Evolutionary conservation across 2,329 filamentous ascomycete species (phyloP).

Genomic region (Fonsecaea pedrosoi): DNA sequence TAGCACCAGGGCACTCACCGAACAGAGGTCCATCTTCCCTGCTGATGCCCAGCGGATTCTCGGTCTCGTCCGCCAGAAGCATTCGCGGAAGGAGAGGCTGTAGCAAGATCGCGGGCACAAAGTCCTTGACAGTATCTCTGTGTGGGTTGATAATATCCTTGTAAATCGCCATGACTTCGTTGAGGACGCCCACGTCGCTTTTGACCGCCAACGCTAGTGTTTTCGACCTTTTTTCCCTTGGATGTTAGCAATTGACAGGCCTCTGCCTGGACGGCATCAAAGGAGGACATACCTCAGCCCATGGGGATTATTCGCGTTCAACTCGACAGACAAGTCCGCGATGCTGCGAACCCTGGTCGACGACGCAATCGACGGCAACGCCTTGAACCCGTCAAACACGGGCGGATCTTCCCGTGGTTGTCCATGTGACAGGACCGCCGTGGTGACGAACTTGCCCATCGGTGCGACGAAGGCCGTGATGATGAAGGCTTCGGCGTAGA

Average conservation of each 20-base stretch:
- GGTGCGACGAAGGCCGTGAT: not conserved
- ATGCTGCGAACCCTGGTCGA: not conserved
- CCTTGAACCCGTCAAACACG: not conserved
- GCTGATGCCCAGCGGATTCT: not conserved
- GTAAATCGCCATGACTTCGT: not conserved
- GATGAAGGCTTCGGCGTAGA: conserved; percentile 3
- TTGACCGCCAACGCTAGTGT: not conserved
- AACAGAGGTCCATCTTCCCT: not conserved
- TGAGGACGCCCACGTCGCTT: not conserved
- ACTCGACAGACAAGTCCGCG: not conserved
- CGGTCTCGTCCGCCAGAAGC: not conserved
- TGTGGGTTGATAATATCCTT: not conserved
- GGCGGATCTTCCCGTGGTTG: not conserved
- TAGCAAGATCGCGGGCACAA: not conserved
- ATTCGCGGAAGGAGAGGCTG: conserved; percentile 1
- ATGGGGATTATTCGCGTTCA: conserved; percentile 4
- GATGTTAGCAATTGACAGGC: not conserved
- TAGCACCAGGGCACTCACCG: not conserved
- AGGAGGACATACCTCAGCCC: not conserved
- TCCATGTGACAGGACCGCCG: not conserved
- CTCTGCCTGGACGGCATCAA: not conserved
- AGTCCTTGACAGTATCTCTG: not conserved
- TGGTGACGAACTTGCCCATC: conserved; percentile 1
- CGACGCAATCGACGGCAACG: not conserved
- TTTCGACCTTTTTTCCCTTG: not conserved